Evolutionary conservation across 768 basidiomycete genomes (phyloP).

Genomic region (Holtermanniella nyarrowii): DNA sequence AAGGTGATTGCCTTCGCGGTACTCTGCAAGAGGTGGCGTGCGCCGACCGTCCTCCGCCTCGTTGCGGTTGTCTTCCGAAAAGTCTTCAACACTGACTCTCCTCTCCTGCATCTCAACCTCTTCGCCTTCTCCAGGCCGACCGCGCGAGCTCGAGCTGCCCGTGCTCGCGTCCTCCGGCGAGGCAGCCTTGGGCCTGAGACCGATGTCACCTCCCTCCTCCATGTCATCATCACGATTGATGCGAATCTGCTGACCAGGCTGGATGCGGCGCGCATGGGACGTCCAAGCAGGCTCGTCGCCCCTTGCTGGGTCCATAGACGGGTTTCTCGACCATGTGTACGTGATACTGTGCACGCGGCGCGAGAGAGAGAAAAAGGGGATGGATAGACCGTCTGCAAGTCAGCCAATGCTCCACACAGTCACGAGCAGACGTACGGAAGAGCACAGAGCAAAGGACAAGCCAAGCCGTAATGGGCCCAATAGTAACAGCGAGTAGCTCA

Average conservation of each 20-base stretch:
- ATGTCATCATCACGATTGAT: slow-evolving; percentile 65
- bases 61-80: slow-evolving; percentile 12
- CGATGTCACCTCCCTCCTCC: slow-evolving; percentile 43
- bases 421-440: slow-evolving; percentile 35
- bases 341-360: slow-evolving; percentile 82
- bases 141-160: slow-evolving; percentile 26
- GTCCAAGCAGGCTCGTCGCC: slow-evolving; percentile 65
- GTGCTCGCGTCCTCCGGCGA: slow-evolving; percentile 30
- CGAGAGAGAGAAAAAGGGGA: slow-evolving; percentile 87
- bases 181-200: slow-evolving; percentile 10
- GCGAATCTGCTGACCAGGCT: slow-evolving; percentile 63
- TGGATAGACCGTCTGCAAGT: slow-evolving; percentile 64
- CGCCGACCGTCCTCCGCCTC: slow-evolving; percentile 19
- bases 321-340: slow-evolving; percentile 78
- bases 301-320: slow-evolving; percentile 43
- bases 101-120: slow-evolving; percentile 20
- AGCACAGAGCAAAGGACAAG: slow-evolving; percentile 86
- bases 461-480: slow-evolving; percentile 89
- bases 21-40: slow-evolving; percentile 47
- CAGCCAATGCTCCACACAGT: not conserved
- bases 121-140: slow-evolving; percentile 18
- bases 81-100: slow-evolving; percentile 15
- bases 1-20: slow-evolving; percentile 60
- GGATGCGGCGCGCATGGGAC: slow-evolving; percentile 60
- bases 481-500: slow-evolving; percentile 58